Evolutionary conservation across 2,329 filamentous ascomycete genomes (phyloP), one percentile per base, ranked within the genome.

Genomic region (Tympanopsis confertula): DNA sequence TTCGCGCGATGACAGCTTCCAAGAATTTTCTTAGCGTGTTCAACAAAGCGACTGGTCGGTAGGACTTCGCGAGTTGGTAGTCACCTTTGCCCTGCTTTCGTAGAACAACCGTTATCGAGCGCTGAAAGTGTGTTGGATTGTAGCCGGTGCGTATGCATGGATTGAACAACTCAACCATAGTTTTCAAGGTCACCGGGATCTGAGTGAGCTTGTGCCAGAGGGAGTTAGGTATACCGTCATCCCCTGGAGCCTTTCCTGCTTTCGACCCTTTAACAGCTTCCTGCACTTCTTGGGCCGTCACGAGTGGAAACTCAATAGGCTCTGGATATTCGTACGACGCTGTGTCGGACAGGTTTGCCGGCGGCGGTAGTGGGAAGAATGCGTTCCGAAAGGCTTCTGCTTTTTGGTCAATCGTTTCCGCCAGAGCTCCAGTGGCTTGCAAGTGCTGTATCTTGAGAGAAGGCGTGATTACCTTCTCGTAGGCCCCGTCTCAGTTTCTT

Each of bases 1-100:
- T 33, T 22, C 20, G 38, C 17, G 48, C 46, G n/a, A 52, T 35
- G 5, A 55, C 39, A 22, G 41, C 35, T 13, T 56, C 52, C 15
- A 57, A 43, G 4, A 45, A 40, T 33, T 56, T 56, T 15, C 52
- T 46, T 5, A 50, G 40, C 4, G 49, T 56, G 39, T 51, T 49
- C 2, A 54, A 39, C 3, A 53, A 38, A 14, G 47, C 46, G 19
- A 50, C 52, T 2, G 47, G 51, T 10, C 45, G 33, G 40, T 55
- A 55, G 24, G 40, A 32, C 35, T 52, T 56, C 0, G 45, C 42
- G 30, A 35, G 5, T 38, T 46, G 10, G 40, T 55, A 56, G 36
- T 51, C 39, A n/a, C 40, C 36, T 41, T 55, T 53, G 20, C 44
- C 42, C 13, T 40, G 47, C 37, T 55, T 54, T 14, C 45, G 43